Percentiles rank a stretch among this genome's conserved stretches.
phyloP scores from a whole-genome alignment of 2,329 filamentous ascomycete genomes.

The Pseudogymnoascus verrucosus region DNA sequence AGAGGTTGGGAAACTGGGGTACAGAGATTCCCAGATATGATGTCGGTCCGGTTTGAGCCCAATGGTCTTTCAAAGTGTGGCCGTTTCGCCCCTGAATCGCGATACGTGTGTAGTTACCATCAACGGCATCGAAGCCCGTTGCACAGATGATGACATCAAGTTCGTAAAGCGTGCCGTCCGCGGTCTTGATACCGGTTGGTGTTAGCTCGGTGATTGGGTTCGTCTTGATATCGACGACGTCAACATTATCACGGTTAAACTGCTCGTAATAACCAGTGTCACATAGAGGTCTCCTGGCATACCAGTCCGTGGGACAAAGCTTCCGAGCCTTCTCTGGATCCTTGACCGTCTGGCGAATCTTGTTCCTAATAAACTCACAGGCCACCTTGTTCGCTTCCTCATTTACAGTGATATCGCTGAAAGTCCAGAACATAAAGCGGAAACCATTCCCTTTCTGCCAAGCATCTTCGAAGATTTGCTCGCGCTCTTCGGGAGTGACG shows the following conservation, averaged over 20 bases:
- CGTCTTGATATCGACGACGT: conserved; percentile 23
- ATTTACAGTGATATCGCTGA: conserved; percentile 30
- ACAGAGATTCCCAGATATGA: conserved; percentile 34
- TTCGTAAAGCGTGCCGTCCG: conserved; percentile 15
- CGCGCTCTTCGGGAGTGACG: conserved; percentile 21
- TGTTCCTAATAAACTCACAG: conserved; percentile 30
- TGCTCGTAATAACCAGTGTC: conserved; percentile 24
- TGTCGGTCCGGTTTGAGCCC: conserved; percentile 25
- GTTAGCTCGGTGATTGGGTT: conserved; percentile 24
- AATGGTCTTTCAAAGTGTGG: conserved; percentile 26
- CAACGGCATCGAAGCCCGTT: conserved; percentile 35
- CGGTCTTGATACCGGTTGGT: conserved; percentile 21
- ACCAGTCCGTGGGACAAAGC: conserved; percentile 20
- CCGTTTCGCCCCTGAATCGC: conserved; percentile 25
- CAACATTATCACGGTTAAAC: conserved; percentile 25
- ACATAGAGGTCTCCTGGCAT: conserved; percentile 20
- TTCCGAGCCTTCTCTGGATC: conserved; percentile 26
- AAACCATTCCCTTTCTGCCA: conserved; percentile 31
- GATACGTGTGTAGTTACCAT: conserved; percentile 28
- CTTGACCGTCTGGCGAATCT: conserved; percentile 26
- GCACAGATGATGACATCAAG: conserved; percentile 20
- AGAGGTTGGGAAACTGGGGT: conserved; percentile 36
- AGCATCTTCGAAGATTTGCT: conserved; percentile 24
- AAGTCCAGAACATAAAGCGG: conserved; percentile 30
- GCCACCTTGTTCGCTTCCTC: conserved; percentile 32